Base-by-base conservation (phyloP, 192 early-diverging fungal species). In the Coemansia sp. region DNA sequence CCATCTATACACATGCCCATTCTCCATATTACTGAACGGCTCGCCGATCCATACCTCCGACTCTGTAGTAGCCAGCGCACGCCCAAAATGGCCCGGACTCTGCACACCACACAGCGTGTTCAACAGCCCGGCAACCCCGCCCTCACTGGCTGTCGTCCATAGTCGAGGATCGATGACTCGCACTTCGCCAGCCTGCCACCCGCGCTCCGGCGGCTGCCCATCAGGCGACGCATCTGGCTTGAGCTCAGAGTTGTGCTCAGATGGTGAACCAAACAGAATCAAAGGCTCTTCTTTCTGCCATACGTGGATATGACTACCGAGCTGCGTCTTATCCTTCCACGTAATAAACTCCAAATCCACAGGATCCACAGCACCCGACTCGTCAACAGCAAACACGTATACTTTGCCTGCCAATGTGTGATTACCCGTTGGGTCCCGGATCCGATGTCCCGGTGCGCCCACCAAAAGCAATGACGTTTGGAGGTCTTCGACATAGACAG, bases 361-460 rank as follows among this genome's bases (percentile, higher is more conserved):
- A 11, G 34, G 16, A 16, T 52, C 61, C 15, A 38, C 24, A 11
- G n/a, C 43, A 7, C 32, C 55, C 30, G 61, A 37, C 3, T 50
- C 15, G 12, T 27, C 53, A 1, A 77, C 52, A 2, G 61, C 34
- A 59, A 86, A 88, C 18, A 72, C 87, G 45, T 88, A 85, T 1
- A 88, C 74, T 37, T 84, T 78, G 20, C 87, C 87, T 9, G 76
- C 69, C 64, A 88, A 37, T 15, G 74, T 30, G 59, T 64, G 50
- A 32, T 15, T 43, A 15, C 38, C 34, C 0, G 41, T 39, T 15
- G 68, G 72, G 7, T n/a, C 34, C 62, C 59, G 40, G 3, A 41
- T 24, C 50, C 49, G 66, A 67, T 83, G 78, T 8, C 87, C 87
- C 0, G 87, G 87, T 7, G 87, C 84, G 11, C 87, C 87, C 0